These are phyloP conservation scores for Hemileccinum rubropunctum DNA, from an alignment of 768 basidiomycete genomes.

Conservation along the genomic window DNA sequence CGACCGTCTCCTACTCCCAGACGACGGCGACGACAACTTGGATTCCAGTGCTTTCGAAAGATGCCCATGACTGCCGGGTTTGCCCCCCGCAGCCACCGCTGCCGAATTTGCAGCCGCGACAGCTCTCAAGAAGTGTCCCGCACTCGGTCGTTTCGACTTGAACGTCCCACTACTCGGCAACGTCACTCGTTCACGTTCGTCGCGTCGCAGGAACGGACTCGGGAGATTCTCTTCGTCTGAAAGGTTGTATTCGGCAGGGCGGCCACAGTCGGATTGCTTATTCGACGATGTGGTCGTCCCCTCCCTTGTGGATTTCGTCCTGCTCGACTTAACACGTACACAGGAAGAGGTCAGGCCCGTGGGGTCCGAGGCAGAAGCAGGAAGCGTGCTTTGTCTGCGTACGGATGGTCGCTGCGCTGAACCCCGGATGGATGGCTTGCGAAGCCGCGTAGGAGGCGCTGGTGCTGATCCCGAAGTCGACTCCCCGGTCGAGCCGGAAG, in stretches of 20 bases:
- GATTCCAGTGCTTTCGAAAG: constrained; percentile 8
- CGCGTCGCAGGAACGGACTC: constrained; percentile 73
- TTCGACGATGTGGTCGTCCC: neutral
- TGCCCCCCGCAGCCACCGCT: constrained; percentile 16
- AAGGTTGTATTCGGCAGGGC: constrained; percentile 58
- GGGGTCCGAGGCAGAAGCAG: constrained; percentile 42
- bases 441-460: constrained; percentile 47
- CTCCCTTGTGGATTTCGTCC: constrained; percentile 7
- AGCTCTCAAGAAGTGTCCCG: constrained; percentile 53
- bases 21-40: constrained; percentile 12
- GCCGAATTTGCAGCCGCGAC: constrained; percentile 58
- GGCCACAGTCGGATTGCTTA: constrained; percentile 16
- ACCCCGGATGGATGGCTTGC: constrained; percentile 55
- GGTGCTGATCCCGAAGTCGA: constrained; percentile 19
- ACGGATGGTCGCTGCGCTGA: constrained; percentile 33
- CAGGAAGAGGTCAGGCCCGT: constrained; percentile 28
- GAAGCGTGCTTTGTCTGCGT: constrained; percentile 15
- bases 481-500: constrained; percentile 27
- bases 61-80: constrained; percentile 12
- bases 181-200: constrained; percentile 37
- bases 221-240: constrained; percentile 83
- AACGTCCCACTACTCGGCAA: constrained; percentile 8
- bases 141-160: constrained; percentile 44
- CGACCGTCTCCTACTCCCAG: constrained; percentile 35
- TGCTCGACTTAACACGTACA: constrained; percentile 16